Evolutionary conservation across 805 yeast genomes (phyloP), one percentile per base, ranked within the genome.

Genomic region (Schwanniomyces sp.): DNA sequence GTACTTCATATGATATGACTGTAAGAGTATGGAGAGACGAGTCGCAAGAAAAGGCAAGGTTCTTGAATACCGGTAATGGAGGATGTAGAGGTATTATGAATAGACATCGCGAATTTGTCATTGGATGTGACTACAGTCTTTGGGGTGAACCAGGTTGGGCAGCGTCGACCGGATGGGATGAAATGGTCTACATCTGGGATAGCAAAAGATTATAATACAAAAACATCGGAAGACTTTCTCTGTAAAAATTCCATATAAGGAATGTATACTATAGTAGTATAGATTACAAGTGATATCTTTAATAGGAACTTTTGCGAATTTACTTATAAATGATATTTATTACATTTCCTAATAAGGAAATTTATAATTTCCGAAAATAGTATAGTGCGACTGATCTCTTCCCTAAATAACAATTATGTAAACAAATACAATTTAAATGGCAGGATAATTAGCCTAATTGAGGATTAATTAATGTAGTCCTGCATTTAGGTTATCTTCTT

Each of bases 141-240:
- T 92, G 97, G 97, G 99, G 98, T 2, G 85, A 84, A 55, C 95
- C 94, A 1, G 97, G 97, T 1, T 91, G 94, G 91, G 91, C 86
- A 14, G 96, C 94, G 8, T 85, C 96, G 12, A 85, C 91, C 0
- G 97, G 96, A 1, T 92, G 97, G 96, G 99, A 92, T 70, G 96
- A 92, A 61, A 90, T 89, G 86, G 85, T 91, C 6, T 85, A 86
- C 61, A 79, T 94, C 7, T 94, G 96, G 96, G 91, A 87, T 55
- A 81, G 88, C 1, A 78, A 80, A 56, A 59, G 79, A 45, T 34
- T 74, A 37, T 43, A 30, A 16, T 21, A 21, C 24, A 21, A 21
- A 21, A 21, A 21, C 5, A 21, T 21, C 5, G 5, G 3, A 21
- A 21, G 24, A 5, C 24, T 5, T 21, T 21, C 24, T 21, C 3